These are phyloP conservation scores for Citrus glauca DNA, from an alignment of 345 rosid species.

Conservation along the genomic window DNA sequence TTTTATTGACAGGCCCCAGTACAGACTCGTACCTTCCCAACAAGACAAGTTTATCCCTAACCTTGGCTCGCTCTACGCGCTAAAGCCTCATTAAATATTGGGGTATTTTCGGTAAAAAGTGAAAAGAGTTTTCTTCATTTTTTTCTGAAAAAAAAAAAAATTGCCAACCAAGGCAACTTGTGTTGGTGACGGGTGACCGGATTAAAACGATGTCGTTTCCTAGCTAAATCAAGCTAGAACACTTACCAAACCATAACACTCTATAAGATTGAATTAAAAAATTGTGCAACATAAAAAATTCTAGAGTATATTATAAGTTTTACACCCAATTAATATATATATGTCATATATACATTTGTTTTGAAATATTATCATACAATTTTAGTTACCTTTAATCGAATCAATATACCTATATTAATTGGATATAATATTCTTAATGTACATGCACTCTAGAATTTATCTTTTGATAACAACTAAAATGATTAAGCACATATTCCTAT, in stretches of 20 bases:
- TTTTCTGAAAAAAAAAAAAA: not conserved
- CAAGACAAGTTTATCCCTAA: not conserved
- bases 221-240: not conserved
- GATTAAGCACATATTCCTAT: too few relatives aligned
- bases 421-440: too few relatives aligned
- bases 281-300: too few relatives aligned
- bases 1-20: not conserved
- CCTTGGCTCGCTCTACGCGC: not conserved
- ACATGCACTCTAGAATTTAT: too few relatives aligned
- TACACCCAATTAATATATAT: too few relatives aligned
- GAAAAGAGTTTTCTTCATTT: slow-evolving; percentile 1
- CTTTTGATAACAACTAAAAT: accelerated
- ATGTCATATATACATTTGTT: too few relatives aligned
- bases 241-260: too few relatives aligned
- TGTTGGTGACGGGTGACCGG: not conserved
- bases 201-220: not conserved
- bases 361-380: too few relatives aligned
- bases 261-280: too few relatives aligned
- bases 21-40: not conserved
- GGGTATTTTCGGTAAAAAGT: not conserved
- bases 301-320: accelerated
- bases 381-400: too few relatives aligned
- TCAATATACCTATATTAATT: too few relatives aligned
- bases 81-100: not conserved
- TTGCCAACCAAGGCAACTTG: not conserved